phyloP scores from a whole-genome alignment of 1,139 yeast species.

The Ogataea hybrid region DNA sequence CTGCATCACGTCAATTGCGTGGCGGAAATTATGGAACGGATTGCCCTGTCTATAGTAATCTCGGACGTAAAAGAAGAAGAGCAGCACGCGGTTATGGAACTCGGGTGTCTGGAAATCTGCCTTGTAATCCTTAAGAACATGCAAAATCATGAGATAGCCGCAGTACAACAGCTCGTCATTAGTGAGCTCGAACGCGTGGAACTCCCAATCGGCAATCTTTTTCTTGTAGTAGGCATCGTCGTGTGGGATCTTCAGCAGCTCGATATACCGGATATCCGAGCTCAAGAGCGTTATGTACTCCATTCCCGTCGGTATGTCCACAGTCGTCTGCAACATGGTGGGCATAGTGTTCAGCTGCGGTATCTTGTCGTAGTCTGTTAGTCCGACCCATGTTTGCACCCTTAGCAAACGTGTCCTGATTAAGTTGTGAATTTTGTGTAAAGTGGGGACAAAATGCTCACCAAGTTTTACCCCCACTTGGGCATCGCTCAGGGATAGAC shows the following conservation, averaged over 20 bases:
- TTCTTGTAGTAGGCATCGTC: slow-evolving; percentile 28
- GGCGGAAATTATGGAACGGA: slow-evolving; percentile 93
- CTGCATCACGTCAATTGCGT: slow-evolving; percentile 93
- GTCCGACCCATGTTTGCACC: slow-evolving; percentile 58
- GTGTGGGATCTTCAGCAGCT: slow-evolving; percentile 29
- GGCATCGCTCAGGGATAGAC: slow-evolving; percentile 8
- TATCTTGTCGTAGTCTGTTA: slow-evolving; percentile 26
- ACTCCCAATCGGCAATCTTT: slow-evolving; percentile 43
- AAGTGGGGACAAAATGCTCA: slow-evolving; percentile 5
- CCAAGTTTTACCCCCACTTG: not conserved
- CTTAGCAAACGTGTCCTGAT: slow-evolving; percentile 43
- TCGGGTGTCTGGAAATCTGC: slow-evolving; percentile 19
- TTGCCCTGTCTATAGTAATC: slow-evolving; percentile 81
- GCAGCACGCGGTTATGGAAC: slow-evolving; percentile 44
- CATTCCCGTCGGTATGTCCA: not conserved
- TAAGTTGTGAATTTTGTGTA: slow-evolving; percentile 11
- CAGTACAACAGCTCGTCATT: slow-evolving; percentile 68
- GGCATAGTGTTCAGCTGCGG: slow-evolving; percentile 25
- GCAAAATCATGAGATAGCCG: slow-evolving; percentile 51
- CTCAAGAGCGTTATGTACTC: slow-evolving; percentile 26
- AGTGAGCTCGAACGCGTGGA: slow-evolving; percentile 65
- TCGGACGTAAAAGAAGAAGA: slow-evolving; percentile 62
- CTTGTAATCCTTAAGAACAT: slow-evolving; percentile 27
- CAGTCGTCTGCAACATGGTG: slow-evolving; percentile 20
- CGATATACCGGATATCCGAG: slow-evolving; percentile 41